Conservation (phyloP, 169 alveolate genomes). For the Plasmodium gaboni region DNA sequence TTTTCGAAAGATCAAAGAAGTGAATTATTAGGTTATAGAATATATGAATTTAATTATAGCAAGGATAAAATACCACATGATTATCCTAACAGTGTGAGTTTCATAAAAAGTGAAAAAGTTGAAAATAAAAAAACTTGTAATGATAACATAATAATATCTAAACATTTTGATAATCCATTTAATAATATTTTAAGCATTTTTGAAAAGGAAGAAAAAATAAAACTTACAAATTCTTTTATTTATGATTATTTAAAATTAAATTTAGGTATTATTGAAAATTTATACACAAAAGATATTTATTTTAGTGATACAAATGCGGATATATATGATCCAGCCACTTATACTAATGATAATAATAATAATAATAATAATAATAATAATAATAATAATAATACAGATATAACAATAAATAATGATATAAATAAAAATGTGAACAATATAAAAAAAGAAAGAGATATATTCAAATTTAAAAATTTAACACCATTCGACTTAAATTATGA, state of each 20-base stretch:
- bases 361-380: background rate
- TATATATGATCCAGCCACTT: background rate
- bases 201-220: slow-evolving; percentile 48
- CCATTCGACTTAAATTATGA: slow-evolving; percentile 82
- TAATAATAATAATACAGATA: background rate
- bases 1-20: slow-evolving; percentile 48
- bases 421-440: background rate
- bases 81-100: background rate
- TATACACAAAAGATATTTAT: slow-evolving; percentile 10
- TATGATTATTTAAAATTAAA: slow-evolving; percentile 61
- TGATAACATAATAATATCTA: background rate
- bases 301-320: background rate
- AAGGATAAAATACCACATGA: background rate
- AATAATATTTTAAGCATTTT: slow-evolving; percentile 14
- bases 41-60: slow-evolving; percentile 17
- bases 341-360: background rate
- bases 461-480: slow-evolving; percentile 50
- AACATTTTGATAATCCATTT: slow-evolving; percentile 6
- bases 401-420: background rate
- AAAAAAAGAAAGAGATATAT: slow-evolving; percentile 24
- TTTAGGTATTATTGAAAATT: slow-evolving; percentile 64
- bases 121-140: background rate
- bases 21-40: slow-evolving; percentile 55
- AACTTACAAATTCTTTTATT: slow-evolving; percentile 7
- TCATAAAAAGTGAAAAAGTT: background rate